Evolutionary conservation across 140 eudicot genomes (phyloP), one percentile per base, ranked within the genome.

Genomic region (Anethum foeniculum): DNA sequence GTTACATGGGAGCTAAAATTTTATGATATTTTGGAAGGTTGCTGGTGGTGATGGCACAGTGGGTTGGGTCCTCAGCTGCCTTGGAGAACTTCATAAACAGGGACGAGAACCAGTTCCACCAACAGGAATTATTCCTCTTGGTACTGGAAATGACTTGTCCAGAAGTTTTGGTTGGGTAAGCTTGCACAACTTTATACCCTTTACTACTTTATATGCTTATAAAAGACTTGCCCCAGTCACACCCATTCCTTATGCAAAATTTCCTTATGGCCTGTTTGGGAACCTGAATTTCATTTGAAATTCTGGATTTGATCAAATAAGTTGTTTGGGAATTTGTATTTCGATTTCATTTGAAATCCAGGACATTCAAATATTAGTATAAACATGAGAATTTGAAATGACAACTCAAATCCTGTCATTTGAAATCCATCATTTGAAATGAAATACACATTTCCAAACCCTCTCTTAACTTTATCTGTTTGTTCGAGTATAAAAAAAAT

Each of bases 31-130:
- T 80, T 87, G 84, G 79, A 86, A 93, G 98, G 98, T 91, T 44
- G 98, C 95, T 43, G 98, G 98, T 74, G 98, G 98, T 72, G 98
- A 93, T 84, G 98, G 98, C 48, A 93, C 98, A 4, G 98, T 93
- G 51, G 98, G 98, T 39, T 93, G 98, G 98, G 93, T 91, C 60
- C 95, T 93, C 30, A 97, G 97, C n/a, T 91, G 97, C 74, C 86
- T 93, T 0, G 95, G 92, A 19, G 95, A 93, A 86, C 97, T 93
- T 80, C 80, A 88, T 58, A 87, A 82, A 82, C 86, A 83, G 78
- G 90, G 88, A 13, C 83, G 95, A 76, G 80, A 84, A 4, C 98
- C 97, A 12, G 84, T 91, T 83, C 98, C 98, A 41, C 97, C 98
- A n/a, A 87, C 92, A 3, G 93, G 86, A 46, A 84, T 93, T 47